Conservation (phyloP, 106 monocot species). For the Hemerocallis citrina region DNA sequence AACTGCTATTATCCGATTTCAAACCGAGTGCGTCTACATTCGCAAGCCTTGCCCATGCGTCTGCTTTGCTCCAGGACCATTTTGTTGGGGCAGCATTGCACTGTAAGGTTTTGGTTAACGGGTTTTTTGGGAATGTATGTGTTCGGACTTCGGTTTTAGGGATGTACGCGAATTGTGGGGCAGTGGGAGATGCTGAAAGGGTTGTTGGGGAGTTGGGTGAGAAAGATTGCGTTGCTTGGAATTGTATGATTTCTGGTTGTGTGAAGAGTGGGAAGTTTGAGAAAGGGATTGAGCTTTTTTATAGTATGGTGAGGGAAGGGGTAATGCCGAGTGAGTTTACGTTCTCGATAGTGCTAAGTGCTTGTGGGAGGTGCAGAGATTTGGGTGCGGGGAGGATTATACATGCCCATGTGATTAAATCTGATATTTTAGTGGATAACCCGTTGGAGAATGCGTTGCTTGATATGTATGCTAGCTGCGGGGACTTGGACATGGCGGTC, state of each 20-base stretch:
- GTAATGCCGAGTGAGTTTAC: constrained; percentile 26
- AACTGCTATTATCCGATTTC: constrained; percentile 22
- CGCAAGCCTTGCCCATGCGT: constrained; percentile 41
- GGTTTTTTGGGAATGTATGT: constrained; percentile 28
- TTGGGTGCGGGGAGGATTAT: constrained; percentile 20
- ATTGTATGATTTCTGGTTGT: constrained; percentile 39
- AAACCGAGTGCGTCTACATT: constrained; percentile 44
- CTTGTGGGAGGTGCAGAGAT: constrained; percentile 29
- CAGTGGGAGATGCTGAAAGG: constrained; percentile 13
- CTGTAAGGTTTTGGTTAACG: constrained; percentile 21
- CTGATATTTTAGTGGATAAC: constrained; percentile 21
- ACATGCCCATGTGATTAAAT: constrained; percentile 36
- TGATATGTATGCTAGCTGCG: constrained; percentile 53
- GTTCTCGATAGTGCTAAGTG: constrained; percentile 38
- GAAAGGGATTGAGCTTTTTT: constrained; percentile 19
- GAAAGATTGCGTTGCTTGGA: constrained; percentile 67
- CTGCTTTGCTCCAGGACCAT: constrained; percentile 12
- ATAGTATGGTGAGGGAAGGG: constrained; percentile 22
- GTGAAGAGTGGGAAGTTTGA: constrained; percentile 14
- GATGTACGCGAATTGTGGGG: constrained; percentile 46
- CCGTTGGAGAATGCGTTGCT: constrained; percentile 39
- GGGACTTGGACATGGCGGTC: constrained; percentile 19
- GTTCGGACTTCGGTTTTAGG: constrained; percentile 63
- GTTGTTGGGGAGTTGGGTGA: constrained; percentile 53
- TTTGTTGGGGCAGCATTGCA: constrained; percentile 32